Evolutionary conservation across 441 rosid genomes (phyloP), one percentile per base, ranked within the genome.

Genomic region (Populus hybrid): DNA sequence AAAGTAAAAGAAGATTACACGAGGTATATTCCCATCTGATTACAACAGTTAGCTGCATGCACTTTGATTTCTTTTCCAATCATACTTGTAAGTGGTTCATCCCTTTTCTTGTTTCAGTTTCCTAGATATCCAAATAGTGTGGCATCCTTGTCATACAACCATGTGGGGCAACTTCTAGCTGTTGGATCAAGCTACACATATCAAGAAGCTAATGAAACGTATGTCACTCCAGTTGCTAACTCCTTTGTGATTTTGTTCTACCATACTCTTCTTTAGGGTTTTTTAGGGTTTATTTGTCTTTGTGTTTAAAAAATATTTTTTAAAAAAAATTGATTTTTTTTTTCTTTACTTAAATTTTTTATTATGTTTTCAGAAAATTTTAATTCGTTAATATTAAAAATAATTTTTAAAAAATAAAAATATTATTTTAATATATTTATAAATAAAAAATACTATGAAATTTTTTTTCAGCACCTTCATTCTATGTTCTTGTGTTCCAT

Each of bases 141-240:
- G 36, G 93, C 97, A 30, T 94, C 98, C 26, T 78, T 94, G 73
- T 82, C 96, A 66, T 89, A 82, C 84, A 93, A 87, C 83, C 75
- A 75, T 63, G 79, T 53, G 20, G 97, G 97, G 80, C 83, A 83
- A 70, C 84, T 92, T 81, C 83, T 95, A 82, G 99, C 99, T 1
- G 85, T 94, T 76, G 97, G 94, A 80, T 89, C 97, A 76, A 91
- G 93, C 84, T 81, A 87, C 83, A 89, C 93, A 42, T 94, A 90
- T 81, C 89, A 90, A 77, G 90, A 89, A 83, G 94, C 91, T 64
- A 81, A 75, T 75, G 97, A 92, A 87, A 84, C 73, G 99, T 95
- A 77, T 40, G 77, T 2, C 67, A 23, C 42, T 69, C 20, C 11
- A 14, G 14, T 12, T 32, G 20, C 35, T 59, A 70, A 8, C 66